Percentiles rank a stretch among this genome's conserved stretches.
phyloP scores from a whole-genome alignment of 108 stramenopile species.

The Asterionellopsis glacialis region DNA sequence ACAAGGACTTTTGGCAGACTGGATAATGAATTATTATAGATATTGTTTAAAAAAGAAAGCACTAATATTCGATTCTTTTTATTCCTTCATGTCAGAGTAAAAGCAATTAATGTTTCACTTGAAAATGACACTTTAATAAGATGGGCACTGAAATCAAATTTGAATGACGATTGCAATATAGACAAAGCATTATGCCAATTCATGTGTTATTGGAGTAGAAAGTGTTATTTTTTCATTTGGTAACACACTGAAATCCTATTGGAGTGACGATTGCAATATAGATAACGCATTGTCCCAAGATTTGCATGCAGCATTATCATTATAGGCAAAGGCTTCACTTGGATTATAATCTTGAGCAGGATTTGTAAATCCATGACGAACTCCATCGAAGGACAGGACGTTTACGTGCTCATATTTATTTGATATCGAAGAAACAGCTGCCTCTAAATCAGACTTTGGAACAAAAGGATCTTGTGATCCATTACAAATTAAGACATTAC shows the following conservation, averaged over 20 bases:
- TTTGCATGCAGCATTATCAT: slow-evolving; percentile 33
- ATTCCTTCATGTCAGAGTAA: no score
- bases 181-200: neutral
- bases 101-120: no score
- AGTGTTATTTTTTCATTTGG: no score
- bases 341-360: slow-evolving; percentile 67
- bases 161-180: neutral
- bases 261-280: neutral
- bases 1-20: no score
- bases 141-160: neutral
- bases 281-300: neutral
- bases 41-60: no score
- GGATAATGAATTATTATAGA: no score
- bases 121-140: no score
- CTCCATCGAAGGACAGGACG: slow-evolving; percentile 30
- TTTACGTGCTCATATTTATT: slow-evolving; percentile 14
- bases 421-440: slow-evolving; percentile 27
- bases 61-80: no score
- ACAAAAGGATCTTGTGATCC: slow-evolving; percentile 71
- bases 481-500: slow-evolving; percentile 46
- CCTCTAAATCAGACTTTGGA: slow-evolving; percentile 28
- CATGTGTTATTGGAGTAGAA: no score
- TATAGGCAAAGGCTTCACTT: slow-evolving; percentile 55
- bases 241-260: neutral
- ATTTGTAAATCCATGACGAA: slow-evolving; percentile 78